A percentile compares a stretch with the other conserved stretches of the same genome.
Conservation (phyloP, 176 grass and related monocot species). For the Musa beccarii region DNA sequence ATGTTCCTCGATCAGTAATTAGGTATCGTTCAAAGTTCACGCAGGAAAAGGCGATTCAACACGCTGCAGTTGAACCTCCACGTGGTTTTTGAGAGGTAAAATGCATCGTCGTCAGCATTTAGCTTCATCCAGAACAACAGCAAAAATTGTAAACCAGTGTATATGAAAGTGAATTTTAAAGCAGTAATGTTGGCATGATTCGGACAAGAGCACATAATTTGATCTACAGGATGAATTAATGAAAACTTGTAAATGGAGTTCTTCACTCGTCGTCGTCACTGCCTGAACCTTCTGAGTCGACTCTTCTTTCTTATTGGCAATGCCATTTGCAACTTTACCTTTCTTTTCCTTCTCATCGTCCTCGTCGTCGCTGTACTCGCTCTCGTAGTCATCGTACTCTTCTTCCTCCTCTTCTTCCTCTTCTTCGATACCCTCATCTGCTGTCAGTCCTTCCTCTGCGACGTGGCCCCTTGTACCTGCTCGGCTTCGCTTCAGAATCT, state of each 20-base stretch:
- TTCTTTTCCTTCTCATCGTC: slow-evolving; percentile 67
- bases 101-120: background rate
- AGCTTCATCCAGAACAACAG: background rate
- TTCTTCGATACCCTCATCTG: slow-evolving; percentile 77
- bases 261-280: slow-evolving; percentile 10
- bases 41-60: background rate
- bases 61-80: slow-evolving; percentile 2
- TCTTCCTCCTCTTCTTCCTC: slow-evolving; percentile 96
- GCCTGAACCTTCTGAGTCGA: slow-evolving; percentile 15
- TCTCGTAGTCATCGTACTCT: slow-evolving; percentile 94
- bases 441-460: slow-evolving; percentile 48
- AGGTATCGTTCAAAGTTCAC: too few relatives aligned
- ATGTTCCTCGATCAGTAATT: too few relatives aligned
- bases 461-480: slow-evolving; percentile 60
- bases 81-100: slow-evolving; percentile 15
- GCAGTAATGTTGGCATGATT: background rate
- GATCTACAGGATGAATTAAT: too few relatives aligned
- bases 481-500: slow-evolving; percentile 72
- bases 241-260: background rate
- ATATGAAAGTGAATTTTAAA: background rate
- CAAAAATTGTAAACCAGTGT: background rate
- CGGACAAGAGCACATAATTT: background rate
- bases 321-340: slow-evolving; percentile 47
- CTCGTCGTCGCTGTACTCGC: slow-evolving; percentile 90
- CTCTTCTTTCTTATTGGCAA: slow-evolving; percentile 7